A percentile compares a stretch with the other conserved stretches of the same genome.
These are phyloP conservation scores for Bocquillonia castaneifolia DNA, from an alignment of 441 rosid genomes.

Conservation along the genomic window DNA sequence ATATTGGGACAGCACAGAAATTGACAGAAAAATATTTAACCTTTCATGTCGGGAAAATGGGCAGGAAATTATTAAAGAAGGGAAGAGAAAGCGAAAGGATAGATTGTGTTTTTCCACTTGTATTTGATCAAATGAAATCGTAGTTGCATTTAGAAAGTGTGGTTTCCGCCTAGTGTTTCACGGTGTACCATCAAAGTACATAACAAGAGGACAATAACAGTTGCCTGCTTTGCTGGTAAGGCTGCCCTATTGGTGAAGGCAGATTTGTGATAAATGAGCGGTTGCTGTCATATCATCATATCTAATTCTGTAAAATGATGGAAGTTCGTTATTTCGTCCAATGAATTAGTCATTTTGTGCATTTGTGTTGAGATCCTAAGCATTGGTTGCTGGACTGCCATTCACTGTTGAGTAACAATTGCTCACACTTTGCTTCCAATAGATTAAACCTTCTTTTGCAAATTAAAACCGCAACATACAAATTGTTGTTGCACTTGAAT, in stretches of 20 bases:
- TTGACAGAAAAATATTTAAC: neutral
- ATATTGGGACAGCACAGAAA: too few relatives aligned
- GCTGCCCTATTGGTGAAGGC: neutral
- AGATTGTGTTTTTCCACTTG: neutral
- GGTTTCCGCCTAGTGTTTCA: neutral
- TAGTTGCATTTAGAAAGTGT: neutral
- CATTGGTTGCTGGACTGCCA: too few relatives aligned
- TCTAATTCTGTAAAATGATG: too few relatives aligned
- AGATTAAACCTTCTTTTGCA: neutral
- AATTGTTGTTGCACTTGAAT: neutral
- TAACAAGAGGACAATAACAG: neutral
- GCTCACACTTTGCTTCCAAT: too few relatives aligned
- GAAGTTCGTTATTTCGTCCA: too few relatives aligned
- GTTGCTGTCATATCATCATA: too few relatives aligned
- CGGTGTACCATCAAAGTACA: neutral
- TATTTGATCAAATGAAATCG: neutral
- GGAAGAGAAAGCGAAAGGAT: neutral
- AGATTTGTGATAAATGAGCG: neutral
- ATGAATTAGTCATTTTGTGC: too few relatives aligned
- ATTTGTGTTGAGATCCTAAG: too few relatives aligned
- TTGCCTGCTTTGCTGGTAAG: neutral
- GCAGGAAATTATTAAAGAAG: neutral
- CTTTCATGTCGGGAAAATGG: neutral
- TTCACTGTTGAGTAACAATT: too few relatives aligned
- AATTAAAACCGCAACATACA: neutral